Evolutionary conservation across 345 rosid species (phyloP).

Genomic region (Hevea brasiliensis): DNA sequence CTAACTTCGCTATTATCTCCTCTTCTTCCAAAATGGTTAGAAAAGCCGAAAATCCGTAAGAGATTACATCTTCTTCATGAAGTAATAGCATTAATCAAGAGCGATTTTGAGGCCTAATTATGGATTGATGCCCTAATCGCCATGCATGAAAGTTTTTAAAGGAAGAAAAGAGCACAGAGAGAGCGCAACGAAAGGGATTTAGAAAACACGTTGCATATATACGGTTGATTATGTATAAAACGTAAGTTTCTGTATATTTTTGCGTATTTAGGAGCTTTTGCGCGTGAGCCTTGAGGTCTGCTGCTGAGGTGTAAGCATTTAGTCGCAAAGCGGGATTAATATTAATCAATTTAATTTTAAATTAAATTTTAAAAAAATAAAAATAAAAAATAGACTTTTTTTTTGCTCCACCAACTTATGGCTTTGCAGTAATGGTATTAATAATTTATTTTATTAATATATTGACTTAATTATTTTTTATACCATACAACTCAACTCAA

Average conservation of each 20-base stretch:
- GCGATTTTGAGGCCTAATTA: conserved; percentile 14
- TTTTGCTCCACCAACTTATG: too few relatives aligned
- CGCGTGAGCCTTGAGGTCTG: too few relatives aligned
- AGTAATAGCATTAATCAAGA: conserved; percentile 14
- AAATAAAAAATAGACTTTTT: too few relatives aligned
- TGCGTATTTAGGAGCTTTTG: not conserved
- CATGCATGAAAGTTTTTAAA: not conserved
- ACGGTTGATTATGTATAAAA: not conserved
- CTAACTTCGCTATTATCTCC: not conserved
- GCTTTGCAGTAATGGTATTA: too few relatives aligned
- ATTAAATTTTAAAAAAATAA: too few relatives aligned
- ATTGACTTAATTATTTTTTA: too few relatives aligned
- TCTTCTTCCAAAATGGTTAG: not conserved
- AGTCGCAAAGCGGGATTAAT: too few relatives aligned
- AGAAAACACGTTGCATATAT: not conserved
- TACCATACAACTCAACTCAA: too few relatives aligned
- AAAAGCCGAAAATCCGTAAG: conserved; percentile 12
- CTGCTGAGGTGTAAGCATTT: too few relatives aligned
- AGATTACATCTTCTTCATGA: conserved; percentile 38
- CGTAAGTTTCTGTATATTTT: too few relatives aligned
- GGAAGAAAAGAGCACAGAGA: not conserved
- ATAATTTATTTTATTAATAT: too few relatives aligned
- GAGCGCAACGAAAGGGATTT: not conserved
- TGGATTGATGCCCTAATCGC: conserved; percentile 18
- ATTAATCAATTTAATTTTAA: too few relatives aligned